These are phyloP conservation scores for Populus davidiana DNA, from an alignment of 345 rosid genomes.

Conservation along the genomic window DNA sequence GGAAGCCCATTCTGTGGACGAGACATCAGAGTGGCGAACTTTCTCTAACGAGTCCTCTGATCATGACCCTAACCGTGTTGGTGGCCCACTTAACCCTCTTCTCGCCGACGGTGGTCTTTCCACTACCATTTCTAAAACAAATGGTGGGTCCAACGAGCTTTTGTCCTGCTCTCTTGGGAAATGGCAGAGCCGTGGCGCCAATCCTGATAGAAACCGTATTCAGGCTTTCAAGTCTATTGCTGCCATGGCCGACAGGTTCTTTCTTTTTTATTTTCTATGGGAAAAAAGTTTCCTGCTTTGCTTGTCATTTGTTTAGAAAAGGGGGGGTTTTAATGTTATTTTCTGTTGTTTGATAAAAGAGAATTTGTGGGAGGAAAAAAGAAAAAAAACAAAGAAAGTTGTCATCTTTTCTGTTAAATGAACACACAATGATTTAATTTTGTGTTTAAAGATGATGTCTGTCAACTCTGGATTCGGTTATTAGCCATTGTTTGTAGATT, in stretches of 20 bases:
- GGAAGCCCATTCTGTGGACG: slow-evolving; percentile 44
- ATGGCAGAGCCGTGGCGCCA: slow-evolving; percentile 40
- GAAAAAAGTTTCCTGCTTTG: background rate
- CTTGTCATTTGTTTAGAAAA: background rate
- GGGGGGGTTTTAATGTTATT: too few species aligned
- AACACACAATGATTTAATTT: too few species aligned
- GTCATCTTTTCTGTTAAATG: too few species aligned
- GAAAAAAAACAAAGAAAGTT: too few species aligned
- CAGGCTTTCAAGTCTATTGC: slow-evolving; percentile 44
- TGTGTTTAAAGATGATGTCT: too few species aligned
- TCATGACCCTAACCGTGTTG: slow-evolving; percentile 48
- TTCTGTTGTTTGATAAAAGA: too few species aligned
- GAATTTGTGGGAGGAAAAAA: too few species aligned
- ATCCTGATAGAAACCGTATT: slow-evolving; percentile 35
- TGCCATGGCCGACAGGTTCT: slow-evolving; percentile 42
- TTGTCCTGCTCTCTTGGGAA: slow-evolving; percentile 24
- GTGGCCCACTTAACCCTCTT: slow-evolving; percentile 42
- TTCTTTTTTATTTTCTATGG: background rate
- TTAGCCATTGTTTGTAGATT: too few species aligned
- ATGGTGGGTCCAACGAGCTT: slow-evolving; percentile 30
- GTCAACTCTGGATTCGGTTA: too few species aligned
- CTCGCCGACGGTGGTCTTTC: slow-evolving; percentile 40
- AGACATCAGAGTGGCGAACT: slow-evolving; percentile 50
- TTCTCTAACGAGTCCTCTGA: slow-evolving; percentile 37
- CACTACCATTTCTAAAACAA: slow-evolving; percentile 40